Evolutionary conservation across 129 eudicot species (phyloP).

Genomic region (Apium graveolens): DNA sequence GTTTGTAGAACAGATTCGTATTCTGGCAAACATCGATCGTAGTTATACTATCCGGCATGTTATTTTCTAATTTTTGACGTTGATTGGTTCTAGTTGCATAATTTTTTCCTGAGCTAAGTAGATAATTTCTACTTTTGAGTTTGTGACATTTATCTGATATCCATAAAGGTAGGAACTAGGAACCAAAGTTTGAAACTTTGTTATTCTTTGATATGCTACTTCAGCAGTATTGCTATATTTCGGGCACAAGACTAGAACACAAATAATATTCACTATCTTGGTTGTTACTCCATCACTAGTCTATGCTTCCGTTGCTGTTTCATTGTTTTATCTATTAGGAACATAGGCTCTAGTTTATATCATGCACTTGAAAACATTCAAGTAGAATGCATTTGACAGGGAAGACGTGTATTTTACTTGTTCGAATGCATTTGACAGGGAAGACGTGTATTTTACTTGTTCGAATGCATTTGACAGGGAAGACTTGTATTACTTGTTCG

Average conservation of each 20-base stretch:
- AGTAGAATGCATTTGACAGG: too few relatives aligned
- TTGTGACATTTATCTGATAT: neutral
- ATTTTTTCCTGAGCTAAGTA: neutral
- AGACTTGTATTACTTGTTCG: too few relatives aligned
- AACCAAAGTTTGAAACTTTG: neutral
- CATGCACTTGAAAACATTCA: neutral
- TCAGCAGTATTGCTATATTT: neutral
- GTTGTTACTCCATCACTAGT: neutral
- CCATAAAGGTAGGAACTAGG: too few relatives aligned
- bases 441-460: too few relatives aligned
- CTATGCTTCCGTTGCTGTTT: neutral
- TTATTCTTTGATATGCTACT: neutral
- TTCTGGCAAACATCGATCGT: slow-evolving; percentile 11
- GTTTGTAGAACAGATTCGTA: slow-evolving; percentile 19
- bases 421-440: too few relatives aligned
- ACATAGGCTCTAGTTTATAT: too few relatives aligned
- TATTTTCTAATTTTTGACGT: neutral
- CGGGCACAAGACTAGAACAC: neutral
- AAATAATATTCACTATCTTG: neutral
- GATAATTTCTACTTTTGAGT: neutral
- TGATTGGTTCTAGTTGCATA: neutral
- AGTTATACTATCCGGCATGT: neutral
- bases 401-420: too few relatives aligned
- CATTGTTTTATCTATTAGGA: too few relatives aligned
- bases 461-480: too few relatives aligned